phyloP scores from a whole-genome alignment of 129 eudicot species.

The Dittrichia graveolens region DNA sequence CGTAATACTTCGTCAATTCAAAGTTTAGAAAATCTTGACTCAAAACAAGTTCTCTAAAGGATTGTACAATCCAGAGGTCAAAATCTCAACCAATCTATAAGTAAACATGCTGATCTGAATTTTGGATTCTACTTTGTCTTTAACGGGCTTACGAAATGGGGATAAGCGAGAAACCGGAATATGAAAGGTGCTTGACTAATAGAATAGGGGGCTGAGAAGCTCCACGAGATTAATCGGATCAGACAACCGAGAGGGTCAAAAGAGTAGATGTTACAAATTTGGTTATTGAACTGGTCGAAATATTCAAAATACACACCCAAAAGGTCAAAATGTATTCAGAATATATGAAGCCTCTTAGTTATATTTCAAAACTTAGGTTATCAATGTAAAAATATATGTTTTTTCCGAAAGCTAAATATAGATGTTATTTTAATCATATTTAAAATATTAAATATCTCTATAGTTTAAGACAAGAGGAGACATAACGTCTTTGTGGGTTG shows the following conservation, averaged over 20 bases:
- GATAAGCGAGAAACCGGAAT: too few species aligned
- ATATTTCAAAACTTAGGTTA: neutral
- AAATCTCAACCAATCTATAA: neutral
- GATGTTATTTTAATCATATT: neutral
- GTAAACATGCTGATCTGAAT: neutral
- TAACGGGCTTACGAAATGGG: too few species aligned
- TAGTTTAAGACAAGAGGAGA: neutral
- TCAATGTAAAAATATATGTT: neutral
- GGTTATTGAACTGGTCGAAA: conserved; percentile 1
- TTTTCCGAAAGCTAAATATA: neutral
- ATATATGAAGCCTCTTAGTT: neutral
- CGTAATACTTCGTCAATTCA: neutral
- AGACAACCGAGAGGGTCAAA: too few species aligned
- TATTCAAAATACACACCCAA: neutral
- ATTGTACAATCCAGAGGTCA: neutral
- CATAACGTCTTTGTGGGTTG: neutral
- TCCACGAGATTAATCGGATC: too few species aligned
- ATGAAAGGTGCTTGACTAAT: too few species aligned
- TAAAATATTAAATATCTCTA: neutral
- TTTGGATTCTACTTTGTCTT: neutral
- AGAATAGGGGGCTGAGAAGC: too few species aligned
- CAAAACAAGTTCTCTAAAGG: neutral
- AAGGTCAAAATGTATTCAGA: neutral
- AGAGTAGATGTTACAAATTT: neutral
- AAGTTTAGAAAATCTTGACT: neutral